Percentiles rank a stretch among this genome's conserved stretches.
Conservation (phyloP, 108 stramenopile genomes). For the Pinguiococcus pyrenoidosus region DNA sequence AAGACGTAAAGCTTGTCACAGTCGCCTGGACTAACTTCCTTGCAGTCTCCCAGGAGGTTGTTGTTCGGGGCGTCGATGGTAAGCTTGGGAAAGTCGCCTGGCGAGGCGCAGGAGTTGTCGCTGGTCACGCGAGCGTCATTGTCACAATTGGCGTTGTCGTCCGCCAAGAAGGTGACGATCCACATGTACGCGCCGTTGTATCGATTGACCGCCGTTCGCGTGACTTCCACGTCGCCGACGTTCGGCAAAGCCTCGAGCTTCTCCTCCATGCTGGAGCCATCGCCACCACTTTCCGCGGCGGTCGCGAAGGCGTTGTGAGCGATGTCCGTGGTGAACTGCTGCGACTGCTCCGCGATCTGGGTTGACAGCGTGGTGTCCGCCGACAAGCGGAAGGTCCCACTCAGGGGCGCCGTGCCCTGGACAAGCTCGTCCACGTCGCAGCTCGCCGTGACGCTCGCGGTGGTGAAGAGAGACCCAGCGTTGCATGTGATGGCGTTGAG, state of each 20-base stretch:
- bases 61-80: constrained; percentile 7
- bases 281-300: constrained; percentile 44
- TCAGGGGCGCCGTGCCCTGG: constrained; percentile 53
- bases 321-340: constrained; percentile 38
- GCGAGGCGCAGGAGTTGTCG: constrained; percentile 47
- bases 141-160: constrained; percentile 48
- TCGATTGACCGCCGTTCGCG: constrained; percentile 43
- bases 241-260: constrained; percentile 56
- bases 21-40: not conserved
- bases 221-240: constrained; percentile 61
- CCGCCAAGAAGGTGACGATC: constrained; percentile 54
- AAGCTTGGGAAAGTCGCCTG: constrained; percentile 60
- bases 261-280: constrained; percentile 61
- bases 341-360: not conserved
- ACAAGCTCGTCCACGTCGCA: constrained; percentile 48
- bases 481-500: constrained; percentile 45
- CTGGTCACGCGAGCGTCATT: constrained; percentile 34
- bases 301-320: constrained; percentile 55
- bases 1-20: constrained; percentile 2
- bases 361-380: constrained; percentile 39
- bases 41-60: constrained; percentile 6
- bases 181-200: constrained; percentile 60
- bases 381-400: constrained; percentile 53
- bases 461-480: constrained; percentile 40
- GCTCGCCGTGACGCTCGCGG: constrained; percentile 40